These are phyloP conservation scores for Blastomyces emzantsi DNA, from an alignment of 2,329 filamentous ascomycete genomes.

Conservation along the genomic window DNA sequence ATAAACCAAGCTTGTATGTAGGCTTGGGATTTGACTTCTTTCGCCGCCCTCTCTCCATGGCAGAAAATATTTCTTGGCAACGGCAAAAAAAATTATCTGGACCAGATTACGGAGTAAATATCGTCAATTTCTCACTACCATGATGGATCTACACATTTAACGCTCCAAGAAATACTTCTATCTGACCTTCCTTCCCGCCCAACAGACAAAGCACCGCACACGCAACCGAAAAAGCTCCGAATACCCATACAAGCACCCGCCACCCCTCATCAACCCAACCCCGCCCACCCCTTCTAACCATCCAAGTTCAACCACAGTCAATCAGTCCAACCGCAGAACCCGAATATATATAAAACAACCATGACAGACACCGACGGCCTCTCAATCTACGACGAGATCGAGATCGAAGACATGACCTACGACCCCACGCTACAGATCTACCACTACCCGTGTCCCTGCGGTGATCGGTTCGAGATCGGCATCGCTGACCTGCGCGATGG, in stretches of 20 bases:
- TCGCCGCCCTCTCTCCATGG: background rate
- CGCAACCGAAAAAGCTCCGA: background rate
- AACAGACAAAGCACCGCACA: background rate
- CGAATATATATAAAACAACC: constrained; percentile 14
- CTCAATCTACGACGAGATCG: constrained; percentile 92
- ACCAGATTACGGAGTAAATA: background rate
- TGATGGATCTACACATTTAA: background rate
- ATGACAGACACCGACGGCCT: constrained; percentile 56
- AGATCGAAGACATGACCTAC: constrained; percentile 97
- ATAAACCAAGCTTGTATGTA: background rate
- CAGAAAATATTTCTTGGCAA: constrained; percentile 3
- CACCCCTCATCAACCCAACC: background rate
- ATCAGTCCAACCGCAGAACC: background rate
- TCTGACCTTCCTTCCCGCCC: background rate
- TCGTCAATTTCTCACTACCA: background rate
- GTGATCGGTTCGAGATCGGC: constrained; percentile 88
- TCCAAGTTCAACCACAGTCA: background rate
- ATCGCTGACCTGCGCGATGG: constrained; percentile 78
- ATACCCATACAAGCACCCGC: background rate
- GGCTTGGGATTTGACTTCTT: background rate
- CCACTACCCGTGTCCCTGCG: constrained; percentile 93
- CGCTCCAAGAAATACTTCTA: background rate
- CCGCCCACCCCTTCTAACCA: background rate
- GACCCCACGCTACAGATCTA: constrained; percentile 77
- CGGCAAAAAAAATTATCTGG: background rate